These are phyloP conservation scores for Cladosporium sp. DNA, from an alignment of 2,329 filamentous ascomycete genomes.

Conservation along the genomic window DNA sequence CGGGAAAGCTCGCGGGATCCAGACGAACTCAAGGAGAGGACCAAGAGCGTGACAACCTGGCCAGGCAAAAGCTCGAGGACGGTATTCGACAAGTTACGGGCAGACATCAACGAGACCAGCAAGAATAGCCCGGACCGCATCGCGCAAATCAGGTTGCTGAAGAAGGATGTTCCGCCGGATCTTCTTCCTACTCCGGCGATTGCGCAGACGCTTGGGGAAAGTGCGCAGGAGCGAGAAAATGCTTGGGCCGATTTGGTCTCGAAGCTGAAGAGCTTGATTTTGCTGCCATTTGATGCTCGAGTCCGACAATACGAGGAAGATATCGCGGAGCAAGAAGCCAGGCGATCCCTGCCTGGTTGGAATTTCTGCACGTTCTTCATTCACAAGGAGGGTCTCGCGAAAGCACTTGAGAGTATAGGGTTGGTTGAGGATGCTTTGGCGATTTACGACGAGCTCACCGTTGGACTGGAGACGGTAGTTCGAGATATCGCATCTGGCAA, in stretches of 20 bases:
- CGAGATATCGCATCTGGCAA: constrained; percentile 67
- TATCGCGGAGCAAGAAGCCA: constrained; percentile 88
- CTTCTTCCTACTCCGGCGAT: constrained; percentile 47
- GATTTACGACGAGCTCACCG: constrained; percentile 89
- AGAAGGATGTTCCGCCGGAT: constrained; percentile 47
- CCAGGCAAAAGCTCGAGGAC: constrained; percentile 74
- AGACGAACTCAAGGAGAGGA: constrained; percentile 65
- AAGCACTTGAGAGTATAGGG: constrained; percentile 94
- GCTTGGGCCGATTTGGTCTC: constrained; percentile 82
- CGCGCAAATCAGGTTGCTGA: constrained; percentile 76
- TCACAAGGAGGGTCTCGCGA: constrained; percentile 88
- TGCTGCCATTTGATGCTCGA: constrained; percentile 84
- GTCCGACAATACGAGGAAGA: constrained; percentile 97
- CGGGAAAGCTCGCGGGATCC: constrained; percentile 50
- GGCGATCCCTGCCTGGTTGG: constrained; percentile 87
- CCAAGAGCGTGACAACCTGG: constrained; percentile 68
- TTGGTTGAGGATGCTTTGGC: constrained; percentile 92
- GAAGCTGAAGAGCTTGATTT: constrained; percentile 83
- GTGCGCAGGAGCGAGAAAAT: constrained; percentile 72
- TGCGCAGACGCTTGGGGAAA: constrained; percentile 63
- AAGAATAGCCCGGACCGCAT: constrained; percentile 76
- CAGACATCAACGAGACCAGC: constrained; percentile 77
- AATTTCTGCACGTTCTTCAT: constrained; percentile 99
- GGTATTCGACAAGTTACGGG: constrained; percentile 82
- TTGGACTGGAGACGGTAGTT: constrained; percentile 80